Conservation (phyloP, 1,284 basidiomycete species). For the Ustilago loliicola region DNA sequence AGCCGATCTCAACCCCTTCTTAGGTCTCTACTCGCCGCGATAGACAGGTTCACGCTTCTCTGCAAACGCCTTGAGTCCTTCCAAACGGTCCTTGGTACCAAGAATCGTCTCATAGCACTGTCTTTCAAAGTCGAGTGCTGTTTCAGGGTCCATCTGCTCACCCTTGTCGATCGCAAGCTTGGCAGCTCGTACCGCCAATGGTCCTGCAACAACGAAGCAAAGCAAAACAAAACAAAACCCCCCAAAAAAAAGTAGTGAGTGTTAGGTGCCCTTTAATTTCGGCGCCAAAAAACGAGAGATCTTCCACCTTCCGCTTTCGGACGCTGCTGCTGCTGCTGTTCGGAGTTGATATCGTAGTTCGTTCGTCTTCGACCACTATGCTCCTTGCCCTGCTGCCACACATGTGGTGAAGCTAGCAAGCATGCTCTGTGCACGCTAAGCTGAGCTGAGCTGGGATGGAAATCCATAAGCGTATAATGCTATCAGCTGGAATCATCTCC, state of each 20-base stretch:
- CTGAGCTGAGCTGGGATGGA: conserved; percentile 5
- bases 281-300: not conserved
- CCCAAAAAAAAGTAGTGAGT: conserved; percentile 5
- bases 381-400: conserved; percentile 7
- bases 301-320: conserved; percentile 18
- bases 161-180: conserved; percentile 88
- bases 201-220: conserved; percentile 75
- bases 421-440: not conserved
- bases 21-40: conserved; percentile 78
- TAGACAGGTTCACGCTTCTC: conserved; percentile 88
- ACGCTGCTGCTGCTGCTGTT: not conserved
- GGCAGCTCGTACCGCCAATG: conserved; percentile 87
- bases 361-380: conserved; percentile 3
- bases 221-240: not conserved
- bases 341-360: conserved; percentile 14
- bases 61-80: conserved; percentile 88
- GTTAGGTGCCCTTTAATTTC: conserved; percentile 11
- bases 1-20: not conserved
- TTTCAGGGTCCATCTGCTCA: conserved; percentile 76
- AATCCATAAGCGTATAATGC: not conserved
- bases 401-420: not conserved
- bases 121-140: conserved; percentile 88
- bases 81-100: conserved; percentile 81
- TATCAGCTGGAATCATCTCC: not conserved
- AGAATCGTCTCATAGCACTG: conserved; percentile 88